Evolutionary conservation across 1,139 yeast species (phyloP).

Genomic region (Groenewaldozyma auringiensis): DNA sequence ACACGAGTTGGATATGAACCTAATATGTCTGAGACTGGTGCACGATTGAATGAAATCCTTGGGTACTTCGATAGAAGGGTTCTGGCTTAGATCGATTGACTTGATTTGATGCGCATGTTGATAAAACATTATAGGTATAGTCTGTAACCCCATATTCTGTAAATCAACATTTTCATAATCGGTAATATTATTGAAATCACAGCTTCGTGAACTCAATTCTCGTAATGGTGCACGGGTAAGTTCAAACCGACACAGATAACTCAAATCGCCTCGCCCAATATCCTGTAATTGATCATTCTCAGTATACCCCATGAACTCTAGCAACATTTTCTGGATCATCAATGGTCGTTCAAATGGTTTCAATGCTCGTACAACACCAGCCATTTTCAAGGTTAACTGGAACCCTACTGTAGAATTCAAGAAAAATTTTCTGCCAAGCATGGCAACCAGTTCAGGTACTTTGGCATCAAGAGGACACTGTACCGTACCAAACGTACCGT

Average conservation of each 20-base stretch:
- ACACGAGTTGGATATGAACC: slow-evolving; percentile 67
- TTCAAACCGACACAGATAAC: slow-evolving; percentile 77
- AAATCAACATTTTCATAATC: slow-evolving; percentile 72
- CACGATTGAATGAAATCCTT: slow-evolving; percentile 81
- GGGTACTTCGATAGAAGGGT: slow-evolving; percentile 80
- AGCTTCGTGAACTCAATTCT: slow-evolving; percentile 57
- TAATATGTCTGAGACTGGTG: slow-evolving; percentile 56
- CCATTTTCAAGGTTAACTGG: slow-evolving; percentile 72
- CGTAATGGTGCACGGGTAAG: slow-evolving; percentile 63
- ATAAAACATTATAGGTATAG: slow-evolving; percentile 76
- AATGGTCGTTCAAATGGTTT: slow-evolving; percentile 72
- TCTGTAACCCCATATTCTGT: slow-evolving; percentile 66
- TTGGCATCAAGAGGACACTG: slow-evolving; percentile 70
- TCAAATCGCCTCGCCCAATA: slow-evolving; percentile 81
- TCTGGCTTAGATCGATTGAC: slow-evolving; percentile 74
- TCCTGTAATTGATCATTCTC: slow-evolving; percentile 68
- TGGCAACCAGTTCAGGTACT: slow-evolving; percentile 62
- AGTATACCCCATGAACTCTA: slow-evolving; percentile 73
- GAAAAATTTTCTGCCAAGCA: slow-evolving; percentile 69
- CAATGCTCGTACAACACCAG: slow-evolving; percentile 68
- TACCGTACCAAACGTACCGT: slow-evolving; percentile 75
- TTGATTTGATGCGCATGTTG: slow-evolving; percentile 78
- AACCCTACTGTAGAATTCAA: slow-evolving; percentile 62
- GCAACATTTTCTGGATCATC: slow-evolving; percentile 62
- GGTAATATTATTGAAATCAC: slow-evolving; percentile 35